Evolutionary conservation across 2,329 filamentous ascomycete genomes (phyloP).

Genomic region (Cercospora sojina): DNA sequence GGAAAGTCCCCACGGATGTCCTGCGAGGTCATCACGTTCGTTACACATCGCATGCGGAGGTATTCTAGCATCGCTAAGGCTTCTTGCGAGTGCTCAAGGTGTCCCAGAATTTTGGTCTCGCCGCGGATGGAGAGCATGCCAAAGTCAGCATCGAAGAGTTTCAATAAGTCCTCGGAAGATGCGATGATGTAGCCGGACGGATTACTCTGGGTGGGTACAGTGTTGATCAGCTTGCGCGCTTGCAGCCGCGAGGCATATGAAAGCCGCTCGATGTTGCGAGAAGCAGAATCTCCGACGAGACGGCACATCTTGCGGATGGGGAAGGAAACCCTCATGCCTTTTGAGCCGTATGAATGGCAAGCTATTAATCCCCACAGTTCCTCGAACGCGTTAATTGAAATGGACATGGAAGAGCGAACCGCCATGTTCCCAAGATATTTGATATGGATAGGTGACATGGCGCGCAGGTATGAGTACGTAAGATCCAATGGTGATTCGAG

Average conservation of each 20-base stretch:
- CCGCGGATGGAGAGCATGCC: conserved; percentile 79
- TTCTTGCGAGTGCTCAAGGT: conserved; percentile 74
- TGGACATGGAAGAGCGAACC: conserved; percentile 91
- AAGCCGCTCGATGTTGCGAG: conserved; percentile 80
- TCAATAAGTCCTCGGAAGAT: conserved; percentile 80
- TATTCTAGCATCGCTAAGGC: conserved; percentile 83
- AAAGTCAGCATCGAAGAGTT: conserved; percentile 83
- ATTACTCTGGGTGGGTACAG: conserved; percentile 74
- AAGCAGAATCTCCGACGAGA: conserved; percentile 80
- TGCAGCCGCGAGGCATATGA: conserved; percentile 84
- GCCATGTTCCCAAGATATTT: conserved; percentile 89
- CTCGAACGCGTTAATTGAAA: conserved; percentile 82
- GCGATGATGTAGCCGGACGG: conserved; percentile 88
- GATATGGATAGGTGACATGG: conserved; percentile 86
- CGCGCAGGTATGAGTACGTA: conserved; percentile 78
- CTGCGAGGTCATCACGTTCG: conserved; percentile 73
- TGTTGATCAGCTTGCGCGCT: conserved; percentile 84
- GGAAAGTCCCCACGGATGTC: conserved; percentile 76
- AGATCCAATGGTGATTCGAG: conserved; percentile 75
- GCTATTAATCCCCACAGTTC: conserved; percentile 87
- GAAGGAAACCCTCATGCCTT: conserved; percentile 87
- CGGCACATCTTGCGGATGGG: conserved; percentile 91
- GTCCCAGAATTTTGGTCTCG: conserved; percentile 84
- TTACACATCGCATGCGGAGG: conserved; percentile 70
- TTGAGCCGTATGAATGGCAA: conserved; percentile 74